Conservation (phyloP, 1,284 basidiomycete genomes). For the Coriolopsis trogii region DNA sequence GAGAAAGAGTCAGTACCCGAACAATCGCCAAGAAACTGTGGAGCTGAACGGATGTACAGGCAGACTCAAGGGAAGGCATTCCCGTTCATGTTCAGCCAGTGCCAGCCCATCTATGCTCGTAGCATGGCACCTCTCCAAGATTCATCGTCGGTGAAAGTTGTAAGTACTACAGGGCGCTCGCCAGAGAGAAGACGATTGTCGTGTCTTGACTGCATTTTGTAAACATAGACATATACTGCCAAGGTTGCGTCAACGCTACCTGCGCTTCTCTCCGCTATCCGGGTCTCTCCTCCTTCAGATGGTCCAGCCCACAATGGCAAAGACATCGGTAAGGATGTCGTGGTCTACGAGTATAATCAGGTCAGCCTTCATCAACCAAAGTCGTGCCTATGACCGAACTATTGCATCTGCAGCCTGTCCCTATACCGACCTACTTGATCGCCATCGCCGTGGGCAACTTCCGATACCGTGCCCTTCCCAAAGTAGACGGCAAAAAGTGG, state of each 20-base stretch:
- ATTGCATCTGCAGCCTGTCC: slow-evolving; percentile 58
- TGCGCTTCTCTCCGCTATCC: slow-evolving; percentile 84
- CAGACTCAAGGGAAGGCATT: slow-evolving; percentile 89
- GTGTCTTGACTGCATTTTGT: too few relatives aligned
- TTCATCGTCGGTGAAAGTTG: slow-evolving; percentile 76
- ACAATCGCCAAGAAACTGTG: neutral
- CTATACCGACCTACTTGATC: slow-evolving; percentile 86
- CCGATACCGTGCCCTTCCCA: slow-evolving; percentile 69
- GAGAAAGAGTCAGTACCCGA: slow-evolving; percentile 68
- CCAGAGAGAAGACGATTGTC: too few relatives aligned
- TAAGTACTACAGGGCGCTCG: too few relatives aligned
- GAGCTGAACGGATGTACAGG: slow-evolving; percentile 39
- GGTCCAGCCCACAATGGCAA: slow-evolving; percentile 69
- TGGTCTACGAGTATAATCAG: slow-evolving; percentile 72
- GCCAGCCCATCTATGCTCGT: slow-evolving; percentile 90
- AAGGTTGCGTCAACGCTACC: slow-evolving; percentile 78
- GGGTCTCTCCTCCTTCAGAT: slow-evolving; percentile 73
- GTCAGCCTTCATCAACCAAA: slow-evolving; percentile 38
- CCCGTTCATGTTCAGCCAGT: slow-evolving; percentile 36
- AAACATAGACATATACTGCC: slow-evolving; percentile 73
- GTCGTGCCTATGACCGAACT: neutral
- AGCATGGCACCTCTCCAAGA: slow-evolving; percentile 84
- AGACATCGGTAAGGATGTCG: slow-evolving; percentile 67
- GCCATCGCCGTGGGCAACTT: slow-evolving; percentile 88
- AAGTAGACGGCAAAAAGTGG: slow-evolving; percentile 69